Evolutionary conservation across 192 early-diverging fungal species (phyloP).

Genomic region (Coemansia sp.): DNA sequence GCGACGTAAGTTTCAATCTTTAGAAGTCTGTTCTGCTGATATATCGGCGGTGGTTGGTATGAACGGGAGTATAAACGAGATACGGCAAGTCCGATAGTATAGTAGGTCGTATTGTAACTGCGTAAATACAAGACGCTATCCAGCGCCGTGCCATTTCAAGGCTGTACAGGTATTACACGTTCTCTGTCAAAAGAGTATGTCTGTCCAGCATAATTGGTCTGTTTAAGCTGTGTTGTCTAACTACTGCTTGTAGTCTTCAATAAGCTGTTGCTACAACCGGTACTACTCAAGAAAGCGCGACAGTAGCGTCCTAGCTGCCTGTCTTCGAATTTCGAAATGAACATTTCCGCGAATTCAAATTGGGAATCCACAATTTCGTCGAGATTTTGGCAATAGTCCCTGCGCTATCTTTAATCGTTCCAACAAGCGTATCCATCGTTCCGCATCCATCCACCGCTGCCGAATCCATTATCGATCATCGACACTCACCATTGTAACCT

Average conservation of each 20-base stretch:
- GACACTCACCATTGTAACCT: slow-evolving; percentile 10
- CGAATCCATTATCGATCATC: slow-evolving; percentile 7
- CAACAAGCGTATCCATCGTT: slow-evolving; percentile 8
- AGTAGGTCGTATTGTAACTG: not conserved
- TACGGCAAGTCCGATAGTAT: too few species aligned
- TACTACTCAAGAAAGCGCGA: not conserved
- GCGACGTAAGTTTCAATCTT: too few species aligned
- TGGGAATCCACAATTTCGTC: slow-evolving; percentile 2
- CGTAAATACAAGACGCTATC: not conserved
- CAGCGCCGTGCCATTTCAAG: not conserved
- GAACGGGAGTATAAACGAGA: too few species aligned
- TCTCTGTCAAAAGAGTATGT: not conserved
- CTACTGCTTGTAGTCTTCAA: not conserved
- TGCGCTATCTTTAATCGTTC: not conserved
- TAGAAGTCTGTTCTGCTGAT: too few species aligned
- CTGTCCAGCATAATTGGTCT: not conserved
- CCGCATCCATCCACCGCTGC: not conserved
- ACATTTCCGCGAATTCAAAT: slow-evolving; percentile 3
- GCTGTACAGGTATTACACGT: not conserved
- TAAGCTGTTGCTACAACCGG: not conserved
- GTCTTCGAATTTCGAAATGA: not conserved
- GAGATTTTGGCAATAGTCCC: not conserved
- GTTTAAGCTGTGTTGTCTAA: not conserved
- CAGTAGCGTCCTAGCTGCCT: not conserved
- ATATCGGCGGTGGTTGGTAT: too few species aligned